Percentiles rank a stretch among this genome's conserved stretches.
Evolutionary conservation across 306 rosid species (phyloP).

Genomic region (Prunus davidiana): DNA sequence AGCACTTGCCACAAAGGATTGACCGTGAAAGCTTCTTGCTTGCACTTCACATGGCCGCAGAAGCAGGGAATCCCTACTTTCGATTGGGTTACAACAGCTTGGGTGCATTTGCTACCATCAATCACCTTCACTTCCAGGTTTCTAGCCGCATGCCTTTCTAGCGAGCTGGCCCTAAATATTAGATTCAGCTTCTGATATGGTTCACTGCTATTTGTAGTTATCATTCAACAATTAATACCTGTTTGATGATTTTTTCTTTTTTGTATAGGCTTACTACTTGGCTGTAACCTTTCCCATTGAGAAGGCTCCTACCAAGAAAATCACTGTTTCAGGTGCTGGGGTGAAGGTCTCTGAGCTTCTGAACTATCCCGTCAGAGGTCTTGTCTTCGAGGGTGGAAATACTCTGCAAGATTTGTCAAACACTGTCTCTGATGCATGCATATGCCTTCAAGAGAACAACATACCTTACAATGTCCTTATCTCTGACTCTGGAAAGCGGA

Average conservation of each 20-base stretch:
- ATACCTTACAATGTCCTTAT: slow-evolving; percentile 85
- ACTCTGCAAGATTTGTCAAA: slow-evolving; percentile 55
- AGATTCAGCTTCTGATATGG: background rate
- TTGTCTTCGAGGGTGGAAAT: slow-evolving; percentile 77
- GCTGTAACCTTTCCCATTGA: slow-evolving; percentile 85
- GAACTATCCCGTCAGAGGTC: slow-evolving; percentile 85
- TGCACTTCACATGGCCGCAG: slow-evolving; percentile 84
- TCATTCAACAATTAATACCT: background rate
- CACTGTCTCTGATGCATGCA: slow-evolving; percentile 76
- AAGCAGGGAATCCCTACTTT: slow-evolving; percentile 70
- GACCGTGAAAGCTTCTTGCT: slow-evolving; percentile 75
- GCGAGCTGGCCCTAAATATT: background rate
- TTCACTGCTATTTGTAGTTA: background rate
- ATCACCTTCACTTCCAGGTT: slow-evolving; percentile 99
- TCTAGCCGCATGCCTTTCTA: background rate
- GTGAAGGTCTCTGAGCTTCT: slow-evolving; percentile 62
- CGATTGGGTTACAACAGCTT: slow-evolving; percentile 93
- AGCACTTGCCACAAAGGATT: slow-evolving; percentile 84
- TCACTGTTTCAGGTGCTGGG: slow-evolving; percentile 41
- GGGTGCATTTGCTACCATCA: slow-evolving; percentile 97
- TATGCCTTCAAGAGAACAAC: slow-evolving; percentile 78
- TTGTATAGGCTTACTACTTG: slow-evolving; percentile 77
- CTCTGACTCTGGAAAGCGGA: slow-evolving; percentile 70
- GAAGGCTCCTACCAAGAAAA: slow-evolving; percentile 80
- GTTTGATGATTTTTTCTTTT: slow-evolving; percentile 13